Evolutionary conservation across 129 eudicot species (phyloP).

Genomic region (Artemisia tridentata): DNA sequence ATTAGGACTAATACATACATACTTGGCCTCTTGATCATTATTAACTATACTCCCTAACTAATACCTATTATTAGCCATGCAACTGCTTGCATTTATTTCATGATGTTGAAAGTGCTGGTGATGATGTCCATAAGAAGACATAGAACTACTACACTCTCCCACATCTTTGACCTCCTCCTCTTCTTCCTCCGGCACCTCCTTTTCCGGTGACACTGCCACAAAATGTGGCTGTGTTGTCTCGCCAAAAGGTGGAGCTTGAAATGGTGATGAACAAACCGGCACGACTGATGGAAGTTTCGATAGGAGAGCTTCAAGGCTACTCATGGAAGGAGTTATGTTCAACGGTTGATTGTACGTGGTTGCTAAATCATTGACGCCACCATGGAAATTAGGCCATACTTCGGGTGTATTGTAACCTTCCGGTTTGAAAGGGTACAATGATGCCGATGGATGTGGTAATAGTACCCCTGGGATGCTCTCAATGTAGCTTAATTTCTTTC

Average conservation of each 20-base stretch:
- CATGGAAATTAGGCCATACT: constrained; percentile 39
- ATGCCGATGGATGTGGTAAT: constrained; percentile 94
- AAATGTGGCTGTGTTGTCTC: constrained; percentile 41
- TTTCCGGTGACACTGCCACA: constrained; percentile 27
- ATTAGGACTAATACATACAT: constrained; percentile 31
- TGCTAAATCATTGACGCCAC: constrained; percentile 29
- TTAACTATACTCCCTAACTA: constrained; percentile 4
- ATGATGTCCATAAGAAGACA: constrained; percentile 44
- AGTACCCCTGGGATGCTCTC: constrained; percentile 98
- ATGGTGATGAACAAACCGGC: constrained; percentile 46
- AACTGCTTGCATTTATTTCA: constrained; percentile 64
- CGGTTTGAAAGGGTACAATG: constrained; percentile 61
- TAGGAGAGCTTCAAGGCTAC: constrained; percentile 93
- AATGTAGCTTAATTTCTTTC: constrained; percentile 77
- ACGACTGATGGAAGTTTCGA: constrained; percentile 87
- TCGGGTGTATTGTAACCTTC: constrained; percentile 43
- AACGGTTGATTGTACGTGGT: constrained; percentile 40
- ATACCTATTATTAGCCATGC: constrained; percentile 61
- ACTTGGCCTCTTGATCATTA: constrained; percentile 14
- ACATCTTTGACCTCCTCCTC: constrained; percentile 73
- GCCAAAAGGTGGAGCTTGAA: constrained; percentile 27
- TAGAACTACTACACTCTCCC: constrained; percentile 58
- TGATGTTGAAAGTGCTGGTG: constrained; percentile 55
- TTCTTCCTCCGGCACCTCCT: constrained; percentile 46
- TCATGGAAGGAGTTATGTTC: constrained; percentile 91